phyloP scores from a whole-genome alignment of 2,329 filamentous ascomycete genomes.

The Alternaria ventricosa region DNA sequence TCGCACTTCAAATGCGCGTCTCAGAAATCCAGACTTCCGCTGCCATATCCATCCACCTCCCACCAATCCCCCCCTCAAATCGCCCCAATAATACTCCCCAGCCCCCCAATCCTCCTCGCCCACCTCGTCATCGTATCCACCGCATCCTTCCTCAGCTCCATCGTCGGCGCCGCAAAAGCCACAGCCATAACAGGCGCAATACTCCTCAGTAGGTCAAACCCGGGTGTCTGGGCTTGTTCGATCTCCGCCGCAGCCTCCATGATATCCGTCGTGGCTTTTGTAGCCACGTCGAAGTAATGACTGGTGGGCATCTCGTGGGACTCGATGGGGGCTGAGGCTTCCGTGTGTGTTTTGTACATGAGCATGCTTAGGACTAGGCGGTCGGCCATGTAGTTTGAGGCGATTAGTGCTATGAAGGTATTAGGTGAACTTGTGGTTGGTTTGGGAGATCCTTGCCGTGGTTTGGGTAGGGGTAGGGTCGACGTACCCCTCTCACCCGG shows the following conservation, averaged over 20 bases:
- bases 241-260: background rate
- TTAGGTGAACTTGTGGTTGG: background rate
- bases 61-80: background rate
- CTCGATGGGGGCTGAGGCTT: background rate
- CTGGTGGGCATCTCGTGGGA: constrained; percentile 3
- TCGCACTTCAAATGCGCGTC: background rate
- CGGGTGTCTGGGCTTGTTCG: background rate
- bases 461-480: background rate
- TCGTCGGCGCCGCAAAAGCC: constrained; percentile 22
- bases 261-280: background rate
- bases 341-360: constrained; percentile 14
- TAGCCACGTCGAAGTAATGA: background rate
- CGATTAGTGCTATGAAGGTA: background rate
- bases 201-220: background rate
- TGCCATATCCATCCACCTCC: fast-evolving
- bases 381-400: constrained; percentile 5
- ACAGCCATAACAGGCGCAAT: constrained; percentile 33
- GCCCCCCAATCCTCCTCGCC: constrained; percentile 22
- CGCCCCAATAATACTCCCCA: background rate
- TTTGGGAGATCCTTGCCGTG: background rate
- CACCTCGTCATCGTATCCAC: constrained; percentile 33
- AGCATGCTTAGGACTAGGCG: constrained; percentile 8
- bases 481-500: background rate
- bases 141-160: constrained; percentile 20
- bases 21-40: background rate